phyloP scores from a whole-genome alignment of 257 asterid species.

The Nyctanthes arbortristis region DNA sequence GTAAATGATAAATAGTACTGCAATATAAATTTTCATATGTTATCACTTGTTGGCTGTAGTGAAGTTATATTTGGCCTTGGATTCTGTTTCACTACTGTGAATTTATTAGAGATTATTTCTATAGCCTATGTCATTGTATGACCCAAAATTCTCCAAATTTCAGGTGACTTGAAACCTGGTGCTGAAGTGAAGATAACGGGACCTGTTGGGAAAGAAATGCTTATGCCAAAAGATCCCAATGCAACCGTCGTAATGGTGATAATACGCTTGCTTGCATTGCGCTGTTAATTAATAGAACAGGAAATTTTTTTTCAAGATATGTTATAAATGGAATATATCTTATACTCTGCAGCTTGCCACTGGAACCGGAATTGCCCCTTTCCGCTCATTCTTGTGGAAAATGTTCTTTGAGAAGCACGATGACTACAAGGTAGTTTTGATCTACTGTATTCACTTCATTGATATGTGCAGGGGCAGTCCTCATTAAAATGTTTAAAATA shows the following conservation, averaged over 20 bases:
- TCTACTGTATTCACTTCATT: background rate
- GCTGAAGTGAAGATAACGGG: conserved; percentile 83
- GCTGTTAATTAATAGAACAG: no score
- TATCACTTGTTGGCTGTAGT: no score
- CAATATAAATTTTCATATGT: no score
- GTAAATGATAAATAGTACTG: background rate
- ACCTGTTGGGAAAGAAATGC: conserved; percentile 98
- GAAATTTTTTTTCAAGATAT: no score
- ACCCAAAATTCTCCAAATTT: conserved; percentile 10
- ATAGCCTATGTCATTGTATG: background rate
- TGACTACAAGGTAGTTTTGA: conserved; percentile 65
- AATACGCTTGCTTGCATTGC: background rate
- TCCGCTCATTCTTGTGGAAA: conserved; percentile 92
- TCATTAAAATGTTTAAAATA: no score
- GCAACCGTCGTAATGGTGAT: conserved; percentile 85
- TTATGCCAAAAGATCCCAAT: conserved; percentile 94
- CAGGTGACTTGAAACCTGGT: conserved; percentile 95
- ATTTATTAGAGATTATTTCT: background rate
- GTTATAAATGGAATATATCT: conserved; percentile 15
- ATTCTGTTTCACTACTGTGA: no score
- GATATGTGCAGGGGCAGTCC: background rate
- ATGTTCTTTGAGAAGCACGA: conserved; percentile 94
- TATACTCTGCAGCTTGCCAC: conserved; percentile 71
- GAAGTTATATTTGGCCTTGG: no score
- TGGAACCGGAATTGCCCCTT: conserved; percentile 98